Conservation (phyloP, 352 stramenopile species). For the Globisporangium cystogenes region DNA sequence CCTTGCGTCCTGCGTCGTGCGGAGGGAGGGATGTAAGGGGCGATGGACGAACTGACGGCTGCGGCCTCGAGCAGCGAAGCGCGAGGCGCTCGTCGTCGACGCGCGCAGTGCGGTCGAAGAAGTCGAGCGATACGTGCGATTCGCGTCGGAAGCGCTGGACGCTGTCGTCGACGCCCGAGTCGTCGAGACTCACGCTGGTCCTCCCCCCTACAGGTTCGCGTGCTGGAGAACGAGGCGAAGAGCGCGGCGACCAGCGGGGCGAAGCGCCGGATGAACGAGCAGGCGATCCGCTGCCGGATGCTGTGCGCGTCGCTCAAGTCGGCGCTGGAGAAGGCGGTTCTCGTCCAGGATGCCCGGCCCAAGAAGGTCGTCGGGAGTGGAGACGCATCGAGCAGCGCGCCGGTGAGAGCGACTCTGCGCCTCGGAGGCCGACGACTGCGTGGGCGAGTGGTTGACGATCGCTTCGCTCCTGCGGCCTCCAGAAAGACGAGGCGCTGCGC, state of each 20-base stretch:
- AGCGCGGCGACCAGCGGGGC: conserved; percentile 15
- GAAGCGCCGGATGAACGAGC: conserved; percentile 44
- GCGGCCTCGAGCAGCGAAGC: conserved; percentile 11
- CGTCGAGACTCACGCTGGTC: neutral
- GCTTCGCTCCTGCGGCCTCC: neutral
- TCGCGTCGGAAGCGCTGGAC: neutral
- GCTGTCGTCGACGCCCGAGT: neutral
- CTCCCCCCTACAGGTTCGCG: conserved; percentile 30
- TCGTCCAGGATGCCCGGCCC: conserved; percentile 35
- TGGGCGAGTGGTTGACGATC: neutral
- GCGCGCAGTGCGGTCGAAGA: conserved; percentile 48
- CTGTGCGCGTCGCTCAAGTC: conserved; percentile 43
- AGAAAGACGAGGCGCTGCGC: conserved; percentile 45
- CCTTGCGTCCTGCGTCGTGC: too few relatives aligned
- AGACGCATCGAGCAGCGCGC: conserved; percentile 3
- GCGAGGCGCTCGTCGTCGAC: conserved; percentile 42
- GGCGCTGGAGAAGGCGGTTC: conserved; percentile 49
- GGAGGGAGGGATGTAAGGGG: too few relatives aligned
- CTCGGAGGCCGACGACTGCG: neutral
- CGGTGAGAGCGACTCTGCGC: conserved; percentile 4
- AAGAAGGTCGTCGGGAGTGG: conserved; percentile 19
- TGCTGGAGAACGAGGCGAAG: conserved; percentile 58
- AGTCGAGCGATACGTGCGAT: conserved; percentile 66
- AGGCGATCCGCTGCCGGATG: conserved; percentile 39
- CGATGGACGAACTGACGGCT: too few relatives aligned